These are phyloP conservation scores for Tolypocladium paradoxum DNA, from an alignment of 2,329 filamentous ascomycete genomes.

Conservation along the genomic window DNA sequence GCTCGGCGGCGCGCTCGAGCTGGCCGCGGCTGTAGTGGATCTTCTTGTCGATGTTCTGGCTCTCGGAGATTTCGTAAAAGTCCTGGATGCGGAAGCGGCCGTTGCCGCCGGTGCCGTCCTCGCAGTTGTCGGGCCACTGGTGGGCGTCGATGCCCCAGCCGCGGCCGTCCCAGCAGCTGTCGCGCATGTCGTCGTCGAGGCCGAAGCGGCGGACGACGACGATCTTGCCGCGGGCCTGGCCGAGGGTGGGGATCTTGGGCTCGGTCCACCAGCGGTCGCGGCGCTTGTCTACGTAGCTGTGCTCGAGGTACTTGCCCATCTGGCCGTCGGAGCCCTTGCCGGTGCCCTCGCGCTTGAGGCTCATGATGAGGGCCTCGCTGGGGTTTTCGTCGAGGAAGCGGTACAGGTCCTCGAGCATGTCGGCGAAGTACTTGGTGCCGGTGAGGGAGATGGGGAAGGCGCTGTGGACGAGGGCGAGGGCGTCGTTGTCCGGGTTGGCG, in stretches of 20 bases:
- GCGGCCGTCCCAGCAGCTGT: slow-evolving; percentile 35
- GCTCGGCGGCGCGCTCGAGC: slow-evolving; percentile 58
- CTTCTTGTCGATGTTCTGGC: slow-evolving; percentile 69
- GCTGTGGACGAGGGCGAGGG: slow-evolving; percentile 75
- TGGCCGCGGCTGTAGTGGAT: slow-evolving; percentile 63
- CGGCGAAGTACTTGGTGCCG: slow-evolving; percentile 67
- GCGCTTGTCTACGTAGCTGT: slow-evolving; percentile 54
- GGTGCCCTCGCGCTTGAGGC: slow-evolving; percentile 81
- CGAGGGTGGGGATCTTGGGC: slow-evolving; percentile 65
- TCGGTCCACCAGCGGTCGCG: slow-evolving; percentile 65
- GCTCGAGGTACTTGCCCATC: slow-evolving; percentile 60
- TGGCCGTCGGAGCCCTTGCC: slow-evolving; percentile 72
- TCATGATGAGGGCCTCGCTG: slow-evolving; percentile 74
- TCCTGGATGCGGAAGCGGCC: slow-evolving; percentile 81
- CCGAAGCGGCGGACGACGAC: slow-evolving; percentile 74
- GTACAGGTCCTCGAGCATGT: slow-evolving; percentile 60
- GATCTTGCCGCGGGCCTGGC: slow-evolving; percentile 70
- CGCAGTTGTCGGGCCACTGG: slow-evolving; percentile 80
- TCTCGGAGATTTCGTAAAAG: slow-evolving; percentile 79
- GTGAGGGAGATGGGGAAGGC: slow-evolving; percentile 81
- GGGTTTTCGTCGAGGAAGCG: slow-evolving; percentile 68
- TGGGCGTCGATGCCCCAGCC: slow-evolving; percentile 52
- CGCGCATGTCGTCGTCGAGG: slow-evolving; percentile 43
- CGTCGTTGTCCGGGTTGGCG: slow-evolving; percentile 43
- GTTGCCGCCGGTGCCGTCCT: slow-evolving; percentile 57